phyloP scores from a whole-genome alignment of 345 rosid genomes.

The Gossypium bickii region DNA sequence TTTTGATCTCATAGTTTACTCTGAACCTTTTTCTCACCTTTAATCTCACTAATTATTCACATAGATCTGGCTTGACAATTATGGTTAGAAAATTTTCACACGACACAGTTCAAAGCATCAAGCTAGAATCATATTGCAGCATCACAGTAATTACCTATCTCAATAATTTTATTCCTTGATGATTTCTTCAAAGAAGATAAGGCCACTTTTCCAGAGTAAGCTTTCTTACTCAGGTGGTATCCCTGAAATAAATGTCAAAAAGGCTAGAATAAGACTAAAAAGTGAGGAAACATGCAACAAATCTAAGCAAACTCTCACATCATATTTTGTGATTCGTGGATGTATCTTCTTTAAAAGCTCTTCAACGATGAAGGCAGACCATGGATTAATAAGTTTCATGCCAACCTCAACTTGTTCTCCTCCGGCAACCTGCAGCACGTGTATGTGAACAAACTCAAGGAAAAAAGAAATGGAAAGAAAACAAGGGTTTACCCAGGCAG shows the following conservation, averaged over 20 bases:
- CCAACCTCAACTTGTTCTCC: conserved; percentile 18
- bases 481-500: neutral
- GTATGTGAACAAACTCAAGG: neutral
- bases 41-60: neutral
- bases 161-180: conserved; percentile 72
- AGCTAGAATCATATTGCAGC: neutral
- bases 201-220: conserved; percentile 61
- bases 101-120: neutral
- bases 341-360: conserved; percentile 47
- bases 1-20: neutral
- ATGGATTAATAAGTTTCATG: conserved; percentile 49
- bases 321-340: conserved; percentile 48
- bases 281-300: neutral
- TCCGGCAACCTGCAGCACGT: conserved; percentile 41
- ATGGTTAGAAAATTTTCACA: conserved; percentile 1
- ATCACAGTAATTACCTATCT: conserved; percentile 52
- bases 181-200: conserved; percentile 51
- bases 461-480: neutral
- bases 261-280: conserved; percentile 19
- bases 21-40: neutral
- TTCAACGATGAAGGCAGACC: conserved; percentile 54
- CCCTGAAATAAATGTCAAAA: conserved; percentile 54
- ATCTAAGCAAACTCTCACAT: conserved; percentile 36
- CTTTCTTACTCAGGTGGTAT: conserved; percentile 54
- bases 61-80: neutral